These are phyloP conservation scores for Yamadazyma diddensiae DNA, from an alignment of 1,139 yeast genomes.

Conservation along the genomic window DNA sequence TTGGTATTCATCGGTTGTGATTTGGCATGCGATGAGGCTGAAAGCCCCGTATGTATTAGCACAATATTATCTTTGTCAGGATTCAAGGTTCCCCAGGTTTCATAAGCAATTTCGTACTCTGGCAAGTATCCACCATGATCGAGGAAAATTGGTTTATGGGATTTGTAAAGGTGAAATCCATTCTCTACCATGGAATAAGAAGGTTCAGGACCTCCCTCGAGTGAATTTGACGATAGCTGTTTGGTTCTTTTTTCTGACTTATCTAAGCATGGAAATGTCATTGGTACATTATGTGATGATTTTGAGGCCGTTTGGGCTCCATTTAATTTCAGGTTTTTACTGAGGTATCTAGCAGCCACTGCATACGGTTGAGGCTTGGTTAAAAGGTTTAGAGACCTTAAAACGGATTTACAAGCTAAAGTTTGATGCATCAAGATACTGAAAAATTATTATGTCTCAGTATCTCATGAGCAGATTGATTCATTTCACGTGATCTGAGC, in stretches of 20 bases:
- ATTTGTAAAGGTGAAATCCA: slow-evolving; percentile 61
- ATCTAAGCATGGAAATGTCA: slow-evolving; percentile 86
- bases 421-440: no score
- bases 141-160: slow-evolving; percentile 58
- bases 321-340: background rate
- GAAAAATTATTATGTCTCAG: background rate
- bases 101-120: slow-evolving; percentile 79
- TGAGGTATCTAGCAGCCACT: no score
- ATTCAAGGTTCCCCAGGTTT: slow-evolving; percentile 83
- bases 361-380: no score
- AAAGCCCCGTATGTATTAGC: slow-evolving; percentile 82
- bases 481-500: background rate
- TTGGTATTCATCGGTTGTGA: slow-evolving; percentile 68
- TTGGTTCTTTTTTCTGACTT: slow-evolving; percentile 61
- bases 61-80: slow-evolving; percentile 64
- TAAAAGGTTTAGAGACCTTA: no score
- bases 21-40: slow-evolving; percentile 94
- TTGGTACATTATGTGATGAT: slow-evolving; percentile 24
- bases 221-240: slow-evolving; percentile 35
- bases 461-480: background rate
- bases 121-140: slow-evolving; percentile 84
- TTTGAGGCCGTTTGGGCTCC: background rate
- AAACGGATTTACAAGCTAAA: no score
- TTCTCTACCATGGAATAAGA: slow-evolving; percentile 67
- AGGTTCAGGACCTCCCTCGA: slow-evolving; percentile 83